Base-by-base conservation (phyloP, 129 eudicot genomes). In the Oenanthe sinensis region DNA sequence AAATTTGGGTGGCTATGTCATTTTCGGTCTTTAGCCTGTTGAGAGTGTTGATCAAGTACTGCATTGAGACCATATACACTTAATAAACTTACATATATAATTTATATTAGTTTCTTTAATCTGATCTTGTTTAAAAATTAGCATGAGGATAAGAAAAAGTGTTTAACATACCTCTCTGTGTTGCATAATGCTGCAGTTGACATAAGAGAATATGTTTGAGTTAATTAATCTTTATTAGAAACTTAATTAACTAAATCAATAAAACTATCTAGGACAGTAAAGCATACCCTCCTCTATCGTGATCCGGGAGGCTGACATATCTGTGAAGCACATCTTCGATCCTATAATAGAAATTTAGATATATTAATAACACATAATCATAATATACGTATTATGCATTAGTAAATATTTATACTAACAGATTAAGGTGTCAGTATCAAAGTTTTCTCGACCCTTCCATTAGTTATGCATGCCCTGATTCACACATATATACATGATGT, bases 281-380 rank as follows among this genome's bases (percentile, higher is more conserved):
- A 67, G 44, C 70, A 60, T 82, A 91, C 97, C 89, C 80, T 83
- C 90, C 95, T 78, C 95, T 84, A 68, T 89, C 97, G 11, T 87
- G 92, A 78, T 91, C 97, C 2, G 94, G 80, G 75, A 87, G 90
- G 82, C 87, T 89, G 13, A 91, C 75, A 65, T 87, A 91, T 8
- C 90, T 83, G 68, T 81, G 76, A 47, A 91, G 86, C 24, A 91
- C 97, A 78, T 91, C 97, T 84, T 89, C 94, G 13, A 89, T 85
- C 70, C 94, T 89, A 33, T 65, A 76, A 71, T 30, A 24, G 39
- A 77, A 72, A 72, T 20, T 12, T 4, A 14, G 8, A 74, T 1
- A 11, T 4, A 42, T 6, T 9, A 28, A 40, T 72, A 68, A 8
- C 76, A 26, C 14, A 40, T 5, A 12, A 52, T 48, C 40, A 46